Evolutionary conservation across 805 yeast genomes (phyloP).

Genomic region (Ogataea neopini): DNA sequence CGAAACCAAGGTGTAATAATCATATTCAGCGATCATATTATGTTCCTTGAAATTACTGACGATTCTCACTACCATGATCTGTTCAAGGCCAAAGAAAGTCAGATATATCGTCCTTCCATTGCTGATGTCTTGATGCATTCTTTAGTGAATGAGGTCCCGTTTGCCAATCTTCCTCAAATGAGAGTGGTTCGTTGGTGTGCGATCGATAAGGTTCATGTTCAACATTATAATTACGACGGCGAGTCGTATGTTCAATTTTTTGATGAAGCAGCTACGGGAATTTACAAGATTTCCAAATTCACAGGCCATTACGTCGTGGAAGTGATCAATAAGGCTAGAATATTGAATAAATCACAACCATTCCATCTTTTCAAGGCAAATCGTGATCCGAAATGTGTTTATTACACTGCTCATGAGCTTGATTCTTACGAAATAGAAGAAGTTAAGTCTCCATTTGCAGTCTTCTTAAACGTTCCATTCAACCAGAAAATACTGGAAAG

Average conservation of each 20-base stretch:
- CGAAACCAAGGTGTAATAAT: slow-evolving; percentile 58
- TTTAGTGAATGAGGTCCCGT: slow-evolving; percentile 78
- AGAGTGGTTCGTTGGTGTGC: slow-evolving; percentile 68
- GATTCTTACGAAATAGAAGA: slow-evolving; percentile 52
- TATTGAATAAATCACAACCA: slow-evolving; percentile 77
- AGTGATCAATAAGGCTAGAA: slow-evolving; percentile 64
- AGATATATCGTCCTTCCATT: slow-evolving; percentile 53
- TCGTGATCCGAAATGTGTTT: slow-evolving; percentile 37
- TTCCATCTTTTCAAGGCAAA: slow-evolving; percentile 75
- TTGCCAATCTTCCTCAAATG: slow-evolving; percentile 65
- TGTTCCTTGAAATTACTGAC: slow-evolving; percentile 60
- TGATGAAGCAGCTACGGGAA: slow-evolving; percentile 25
- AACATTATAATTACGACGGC: slow-evolving; percentile 40
- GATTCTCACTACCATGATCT: slow-evolving; percentile 37
- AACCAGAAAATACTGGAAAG: slow-evolving; percentile 38
- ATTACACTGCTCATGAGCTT: slow-evolving; percentile 70
- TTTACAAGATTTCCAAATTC: slow-evolving; percentile 27
- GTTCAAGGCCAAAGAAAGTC: slow-evolving; percentile 12
- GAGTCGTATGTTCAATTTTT: slow-evolving; percentile 31
- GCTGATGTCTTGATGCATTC: slow-evolving; percentile 90
- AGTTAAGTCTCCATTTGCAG: slow-evolving; percentile 60
- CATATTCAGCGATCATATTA: slow-evolving; percentile 76
- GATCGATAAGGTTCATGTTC: slow-evolving; percentile 55
- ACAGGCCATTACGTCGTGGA: slow-evolving; percentile 48
- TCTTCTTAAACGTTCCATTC: slow-evolving; percentile 62